Base-by-base conservation (phyloP, 768 basidiomycete species). In the Clathrus columnatus region DNA sequence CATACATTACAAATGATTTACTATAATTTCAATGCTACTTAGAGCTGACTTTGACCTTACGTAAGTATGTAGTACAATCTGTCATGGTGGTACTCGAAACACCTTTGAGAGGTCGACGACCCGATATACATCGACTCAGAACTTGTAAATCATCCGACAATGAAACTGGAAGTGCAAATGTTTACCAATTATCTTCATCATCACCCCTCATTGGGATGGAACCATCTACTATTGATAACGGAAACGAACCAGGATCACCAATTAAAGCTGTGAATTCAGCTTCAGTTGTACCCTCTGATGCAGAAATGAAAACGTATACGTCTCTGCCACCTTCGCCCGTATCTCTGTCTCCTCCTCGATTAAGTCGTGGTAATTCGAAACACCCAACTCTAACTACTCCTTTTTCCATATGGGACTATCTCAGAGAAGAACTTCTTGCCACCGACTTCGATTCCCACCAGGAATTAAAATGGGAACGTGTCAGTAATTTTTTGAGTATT, bases 371-470 rank as follows among this genome's bases (percentile, higher is more conserved):
- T 28, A 54, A 56, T 46, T 61, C 58, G 26, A 56, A 55, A 57
- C 23, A 27, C 57, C 23, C 60, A 59, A 41, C 58, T 58, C 41
- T 63, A 20, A 21, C 29, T 4, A 72, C 72, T 0, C 81, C 88
- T 2, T 91, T 90, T 67, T 91, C 91, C 4, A 65, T 95, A 20
- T 95, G 92, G 92, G 92, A 94, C 59, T 94, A 95, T 67, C 76
- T 95, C 20, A 74, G 84, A 14, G 90, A 93, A 64, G 92, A 95
- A 63, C 75, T 94, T 5, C 71, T 93, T 7, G 90, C 87, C 0
- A 92, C 89, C n/a, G 91, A 95, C 69, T 90, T 91, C 65, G 91
- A 95, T 68, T 91, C 87, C 0, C 90, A 92, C 60, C 91, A 95
- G 62, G 92, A 93, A 65, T 73, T 91, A 61, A 93, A 93, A 68